Evolutionary conservation across 768 basidiomycete species (phyloP), one percentile per base, ranked within the genome.

Genomic region (Termitomyces heimii): DNA sequence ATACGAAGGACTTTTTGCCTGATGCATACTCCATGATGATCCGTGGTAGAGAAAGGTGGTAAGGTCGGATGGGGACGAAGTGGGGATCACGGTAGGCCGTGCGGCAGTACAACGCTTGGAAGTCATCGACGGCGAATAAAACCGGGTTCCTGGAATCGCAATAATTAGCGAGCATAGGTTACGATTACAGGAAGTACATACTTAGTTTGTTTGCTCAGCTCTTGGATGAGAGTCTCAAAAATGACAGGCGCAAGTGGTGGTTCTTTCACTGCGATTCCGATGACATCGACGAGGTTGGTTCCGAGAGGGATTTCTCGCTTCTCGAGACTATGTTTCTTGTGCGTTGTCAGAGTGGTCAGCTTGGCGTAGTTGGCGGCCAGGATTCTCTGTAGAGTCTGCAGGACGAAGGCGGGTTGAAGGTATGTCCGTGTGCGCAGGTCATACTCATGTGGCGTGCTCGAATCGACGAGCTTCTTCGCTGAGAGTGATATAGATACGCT

Each of bases 81-180:
- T 85, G 83, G 13, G 89, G 88, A 56, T 91, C 85, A 26, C 84
- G 82, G 71, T 95, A 95, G 28, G 73, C 66, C 0, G 88, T 82
- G 46, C 75, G 72, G 66, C 81, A 75, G 65, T 90, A 93, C 26
- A 97, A 70, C 0, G 91, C 79, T 68, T 96, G 94, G 68, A 92
- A 84, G 63, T 96, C 94, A 62, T 97, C 94, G 1, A 95, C 76
- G 0, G 93, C 94, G 31, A 95, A 73, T 6, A 97, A 67, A 2
- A 96, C 88, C 0, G 92, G 92, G 64, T 77, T 74, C 44, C 92
- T 94, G 57, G 10, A 9, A 51, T 2, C 53, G 22, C 26, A 18
- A 37, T 12, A 31, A 13, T 45, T 40, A 51, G 29, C 62, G 20
- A 53, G 54, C 47, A 14, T n/a, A 31, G 16, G 20, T 28, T 1